phyloP scores from a whole-genome alignment of 148 eudicot genomes.

The Diospyros lotus region DNA sequence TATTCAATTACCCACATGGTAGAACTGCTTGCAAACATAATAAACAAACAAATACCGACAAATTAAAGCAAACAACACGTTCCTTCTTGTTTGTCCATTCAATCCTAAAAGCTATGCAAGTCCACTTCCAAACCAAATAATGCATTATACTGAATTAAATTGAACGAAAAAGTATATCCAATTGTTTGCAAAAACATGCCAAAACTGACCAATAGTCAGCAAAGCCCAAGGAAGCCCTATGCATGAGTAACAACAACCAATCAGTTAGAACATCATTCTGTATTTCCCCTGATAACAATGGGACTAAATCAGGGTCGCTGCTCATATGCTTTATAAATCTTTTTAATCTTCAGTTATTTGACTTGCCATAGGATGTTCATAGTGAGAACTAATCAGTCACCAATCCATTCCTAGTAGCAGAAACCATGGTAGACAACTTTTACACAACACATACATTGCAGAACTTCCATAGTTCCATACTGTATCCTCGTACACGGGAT shows the following conservation, averaged over 20 bases:
- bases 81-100: not conserved
- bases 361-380: not conserved
- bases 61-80: not conserved
- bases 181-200: not conserved
- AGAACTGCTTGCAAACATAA: not conserved
- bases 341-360: not conserved
- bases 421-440: not conserved
- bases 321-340: not conserved
- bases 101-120: not conserved
- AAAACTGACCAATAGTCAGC: not conserved
- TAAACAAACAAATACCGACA: not conserved
- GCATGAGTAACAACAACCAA: not conserved
- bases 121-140: not conserved
- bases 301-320: not conserved
- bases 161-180: not conserved
- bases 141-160: not conserved
- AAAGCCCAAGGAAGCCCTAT: not conserved
- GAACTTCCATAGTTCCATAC: not conserved
- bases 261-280: not conserved
- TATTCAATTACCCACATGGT: not conserved
- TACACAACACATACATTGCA: not conserved
- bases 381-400: too few relatives aligned
- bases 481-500: not conserved
- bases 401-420: too few relatives aligned
- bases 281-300: not conserved